Base-by-base conservation (phyloP, 1,284 basidiomycete species). In the Stereum hirsutum region DNA sequence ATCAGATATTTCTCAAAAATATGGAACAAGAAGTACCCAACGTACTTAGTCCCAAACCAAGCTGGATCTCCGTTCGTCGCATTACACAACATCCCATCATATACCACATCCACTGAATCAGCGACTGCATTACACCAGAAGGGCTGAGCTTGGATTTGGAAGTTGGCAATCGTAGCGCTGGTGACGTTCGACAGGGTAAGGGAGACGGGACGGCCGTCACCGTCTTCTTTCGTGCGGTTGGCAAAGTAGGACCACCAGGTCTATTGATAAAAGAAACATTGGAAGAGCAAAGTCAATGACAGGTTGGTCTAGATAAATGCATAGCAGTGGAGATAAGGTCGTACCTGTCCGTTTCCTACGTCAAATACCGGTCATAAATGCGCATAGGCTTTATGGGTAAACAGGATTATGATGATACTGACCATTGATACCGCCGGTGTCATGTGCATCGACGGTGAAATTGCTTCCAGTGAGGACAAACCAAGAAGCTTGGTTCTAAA, bases 61-160 rank as follows among this genome's bases (percentile, higher is more conserved):
- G 55, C 56, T 11, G 73, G 68, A 57, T 82, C 73, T 38, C 65
- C 59, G 53, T 78, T 80, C 21, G 74, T 76, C 19, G 78, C 78
- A 54, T 81, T 79, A 55, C 78, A 68, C 14, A 58, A 60, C 71
- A 79, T 78, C 14, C 74, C 75, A 49, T 78, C 75, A 52, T 81
- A 78, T 31, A 72, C 53, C 5, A 84, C 65, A 45, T 75, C 61
- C 33, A 54, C 56, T n/a, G 72, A 74, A 40, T 78, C 67, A 10
- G 72, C 72, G 14, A 79, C 67, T 1, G 74, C 64, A 49, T 78
- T 77, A 48, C 76, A 75, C 78, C 77, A 84, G 59, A 82, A 82
- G 14, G 78, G 79, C 39, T 72, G 80, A 8, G 71, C 67, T 24
- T 74, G 59, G 44, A 84, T 74, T 11, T 58, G 62, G 57, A 80